These are phyloP conservation scores for Deinandra increscens DNA, from an alignment of 129 eudicot species.

Conservation along the genomic window DNA sequence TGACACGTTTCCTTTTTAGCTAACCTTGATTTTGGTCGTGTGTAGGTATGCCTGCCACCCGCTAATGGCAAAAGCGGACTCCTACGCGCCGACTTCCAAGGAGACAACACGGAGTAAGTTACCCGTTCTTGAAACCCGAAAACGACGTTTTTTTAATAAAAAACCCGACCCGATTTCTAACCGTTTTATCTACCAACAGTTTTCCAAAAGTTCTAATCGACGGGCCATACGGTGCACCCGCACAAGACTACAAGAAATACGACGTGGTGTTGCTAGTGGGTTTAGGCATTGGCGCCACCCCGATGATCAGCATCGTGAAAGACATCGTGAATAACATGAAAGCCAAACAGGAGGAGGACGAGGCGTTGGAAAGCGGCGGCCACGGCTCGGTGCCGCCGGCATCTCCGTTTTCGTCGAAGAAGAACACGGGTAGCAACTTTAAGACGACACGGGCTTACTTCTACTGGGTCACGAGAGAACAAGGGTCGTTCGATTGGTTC, in stretches of 20 bases:
- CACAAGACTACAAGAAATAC: slow-evolving; percentile 35
- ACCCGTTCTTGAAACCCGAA: background rate
- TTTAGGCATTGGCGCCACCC: slow-evolving; percentile 58
- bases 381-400: background rate
- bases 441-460: slow-evolving; percentile 43
- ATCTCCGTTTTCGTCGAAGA: background rate
- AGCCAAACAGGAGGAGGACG: slow-evolving; percentile 20
- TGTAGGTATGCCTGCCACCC: slow-evolving; percentile 42
- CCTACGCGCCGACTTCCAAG: slow-evolving; percentile 36
- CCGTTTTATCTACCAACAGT: slow-evolving; percentile 17
- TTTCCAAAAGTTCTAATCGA: slow-evolving; percentile 40
- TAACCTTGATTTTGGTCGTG: background rate
- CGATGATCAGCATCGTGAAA: slow-evolving; percentile 55
- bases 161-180: background rate
- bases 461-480: slow-evolving; percentile 62
- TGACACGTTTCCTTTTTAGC: background rate
- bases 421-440: background rate
- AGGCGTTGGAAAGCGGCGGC: slow-evolving; percentile 8
- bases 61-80: slow-evolving; percentile 38
- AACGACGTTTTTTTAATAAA: background rate
- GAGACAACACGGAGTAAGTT: slow-evolving; percentile 8
- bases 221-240: slow-evolving; percentile 69
- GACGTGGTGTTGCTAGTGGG: slow-evolving; percentile 51
- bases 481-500: slow-evolving; percentile 65
- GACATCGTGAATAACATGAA: slow-evolving; percentile 49